Evolutionary conservation across 257 asterid genomes (phyloP).

Genomic region (Capsicum chinense): DNA sequence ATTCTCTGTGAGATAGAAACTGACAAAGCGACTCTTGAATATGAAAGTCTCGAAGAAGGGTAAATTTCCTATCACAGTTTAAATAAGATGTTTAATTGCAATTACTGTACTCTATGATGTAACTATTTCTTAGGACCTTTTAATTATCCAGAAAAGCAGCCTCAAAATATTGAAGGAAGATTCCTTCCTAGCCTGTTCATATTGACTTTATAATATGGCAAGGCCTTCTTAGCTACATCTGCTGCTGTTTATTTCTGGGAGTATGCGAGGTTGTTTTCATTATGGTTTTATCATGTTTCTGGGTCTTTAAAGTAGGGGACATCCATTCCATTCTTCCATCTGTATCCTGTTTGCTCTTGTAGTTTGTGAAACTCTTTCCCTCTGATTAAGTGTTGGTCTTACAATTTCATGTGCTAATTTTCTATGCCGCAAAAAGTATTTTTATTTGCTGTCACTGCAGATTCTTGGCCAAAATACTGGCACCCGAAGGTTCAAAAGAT

Average conservation of each 20-base stretch:
- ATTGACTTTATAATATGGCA: neutral
- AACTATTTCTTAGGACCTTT: neutral
- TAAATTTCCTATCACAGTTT: conserved; percentile 43
- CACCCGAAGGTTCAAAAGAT: conserved; percentile 93
- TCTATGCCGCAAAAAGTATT: neutral
- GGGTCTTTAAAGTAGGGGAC: neutral
- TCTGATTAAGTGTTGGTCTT: neutral
- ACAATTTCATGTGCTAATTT: neutral
- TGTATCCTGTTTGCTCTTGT: neutral
- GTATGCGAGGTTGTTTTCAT: neutral
- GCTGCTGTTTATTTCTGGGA: neutral
- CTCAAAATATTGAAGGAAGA: conserved; percentile 23
- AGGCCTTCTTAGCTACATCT: conserved; percentile 20
- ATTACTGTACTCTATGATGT: conserved; percentile 1
- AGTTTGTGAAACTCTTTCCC: neutral
- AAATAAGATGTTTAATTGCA: conserved; percentile 31
- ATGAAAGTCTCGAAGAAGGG: conserved; percentile 99
- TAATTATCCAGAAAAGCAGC: neutral
- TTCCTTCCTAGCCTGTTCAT: conserved; percentile 7
- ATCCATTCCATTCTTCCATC: conserved; percentile 8
- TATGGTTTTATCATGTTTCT: neutral
- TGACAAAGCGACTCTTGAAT: conserved; percentile 95
- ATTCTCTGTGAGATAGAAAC: conserved; percentile 97
- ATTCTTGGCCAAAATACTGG: conserved; percentile 88
- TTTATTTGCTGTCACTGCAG: conserved; percentile 43